phyloP scores from a whole-genome alignment of 2,329 filamentous ascomycete genomes.

The Paraphaeosphaeria sporulosa region DNA sequence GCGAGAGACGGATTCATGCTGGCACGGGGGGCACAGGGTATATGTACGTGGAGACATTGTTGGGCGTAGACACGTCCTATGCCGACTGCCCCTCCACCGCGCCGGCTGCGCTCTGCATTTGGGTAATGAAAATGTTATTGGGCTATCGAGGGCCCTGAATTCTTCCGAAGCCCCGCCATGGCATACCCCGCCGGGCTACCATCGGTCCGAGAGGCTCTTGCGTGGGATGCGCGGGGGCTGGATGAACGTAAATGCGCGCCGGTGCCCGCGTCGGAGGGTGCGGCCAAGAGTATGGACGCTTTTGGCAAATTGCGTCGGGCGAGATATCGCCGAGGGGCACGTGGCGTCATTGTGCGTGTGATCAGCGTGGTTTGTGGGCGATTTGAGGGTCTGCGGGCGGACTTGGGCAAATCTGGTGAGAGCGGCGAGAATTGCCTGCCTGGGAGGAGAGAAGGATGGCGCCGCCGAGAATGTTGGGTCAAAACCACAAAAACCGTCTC shows the following conservation, averaged over 20 bases:
- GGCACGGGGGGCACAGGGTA: conserved; percentile 24
- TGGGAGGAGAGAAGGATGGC: conserved; percentile 17
- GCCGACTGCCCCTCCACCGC: neutral
- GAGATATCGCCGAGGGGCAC: conserved; percentile 4
- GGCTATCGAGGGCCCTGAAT: conserved; percentile 28
- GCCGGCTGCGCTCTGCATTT: conserved; percentile 7
- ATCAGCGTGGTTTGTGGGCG: conserved; percentile 16
- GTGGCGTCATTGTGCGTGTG: conserved; percentile 17
- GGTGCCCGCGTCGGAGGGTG: conserved; percentile 1
- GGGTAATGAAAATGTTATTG: conserved; percentile 12
- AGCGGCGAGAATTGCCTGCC: conserved; percentile 42
- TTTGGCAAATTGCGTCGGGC: conserved; percentile 4
- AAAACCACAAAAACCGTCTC: conserved; percentile 23
- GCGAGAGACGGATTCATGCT: conserved; percentile 50
- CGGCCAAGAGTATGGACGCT: neutral
- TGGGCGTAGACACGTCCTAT: neutral
- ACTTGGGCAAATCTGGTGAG: neutral
- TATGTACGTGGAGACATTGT: conserved; percentile 31
- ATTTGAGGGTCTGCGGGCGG: conserved; percentile 5
- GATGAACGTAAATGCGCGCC: conserved; percentile 13
- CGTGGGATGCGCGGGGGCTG: neutral
- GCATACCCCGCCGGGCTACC: conserved; percentile 35
- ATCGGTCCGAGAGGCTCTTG: conserved; percentile 25
- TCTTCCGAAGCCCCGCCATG: conserved; percentile 38
- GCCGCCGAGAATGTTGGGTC: conserved; percentile 18